phyloP scores from a whole-genome alignment of 371 early-diverging fungal genomes.

The Ordospora colligata region DNA sequence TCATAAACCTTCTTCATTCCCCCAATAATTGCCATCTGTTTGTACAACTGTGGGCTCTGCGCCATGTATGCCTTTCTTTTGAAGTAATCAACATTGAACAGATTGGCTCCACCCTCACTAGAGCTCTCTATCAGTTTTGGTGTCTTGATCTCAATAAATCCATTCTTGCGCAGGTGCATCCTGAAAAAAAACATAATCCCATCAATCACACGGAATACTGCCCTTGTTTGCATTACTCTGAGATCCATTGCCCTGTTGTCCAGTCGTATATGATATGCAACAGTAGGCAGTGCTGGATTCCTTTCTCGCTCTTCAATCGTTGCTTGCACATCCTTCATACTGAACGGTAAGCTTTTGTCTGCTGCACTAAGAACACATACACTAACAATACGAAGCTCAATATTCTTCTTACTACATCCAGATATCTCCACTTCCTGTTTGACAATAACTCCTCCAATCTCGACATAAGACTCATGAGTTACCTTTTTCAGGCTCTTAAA shows the following conservation, averaged over 20 bases:
- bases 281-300: constrained; percentile 56
- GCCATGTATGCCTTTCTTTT: constrained; percentile 83
- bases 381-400: constrained; percentile 49
- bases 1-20: constrained; percentile 95
- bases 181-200: constrained; percentile 85
- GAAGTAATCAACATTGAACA: constrained; percentile 92
- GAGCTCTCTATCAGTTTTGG: constrained; percentile 91
- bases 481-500: background rate
- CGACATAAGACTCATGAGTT: constrained; percentile 53
- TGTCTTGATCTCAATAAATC: constrained; percentile 92
- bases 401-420: constrained; percentile 49
- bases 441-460: constrained; percentile 36
- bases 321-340: constrained; percentile 81
- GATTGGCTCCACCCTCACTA: constrained; percentile 95
- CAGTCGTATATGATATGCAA: constrained; percentile 80
- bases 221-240: constrained; percentile 84
- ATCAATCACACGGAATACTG: constrained; percentile 89
- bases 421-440: constrained; percentile 34
- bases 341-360: constrained; percentile 70
- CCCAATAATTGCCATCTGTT: constrained; percentile 95
- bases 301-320: constrained; percentile 66
- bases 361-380: constrained; percentile 39
- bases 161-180: constrained; percentile 70
- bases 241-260: constrained; percentile 90
- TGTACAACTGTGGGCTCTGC: constrained; percentile 97